These are phyloP conservation scores for Senna tora DNA, from an alignment of 306 rosid genomes.

Conservation along the genomic window DNA sequence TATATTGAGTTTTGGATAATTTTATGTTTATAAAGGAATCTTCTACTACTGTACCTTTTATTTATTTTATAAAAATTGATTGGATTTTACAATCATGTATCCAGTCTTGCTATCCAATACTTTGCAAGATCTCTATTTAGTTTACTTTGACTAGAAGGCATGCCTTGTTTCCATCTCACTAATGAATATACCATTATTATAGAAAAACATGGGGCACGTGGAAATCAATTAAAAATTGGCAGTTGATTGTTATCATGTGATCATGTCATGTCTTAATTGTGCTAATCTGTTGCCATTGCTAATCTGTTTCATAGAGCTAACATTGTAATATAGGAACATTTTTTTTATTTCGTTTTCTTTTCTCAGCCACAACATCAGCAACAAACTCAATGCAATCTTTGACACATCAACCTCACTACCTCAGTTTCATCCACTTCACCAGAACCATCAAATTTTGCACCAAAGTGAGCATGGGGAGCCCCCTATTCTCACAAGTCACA, in stretches of 20 bases:
- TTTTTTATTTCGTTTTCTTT: not conserved
- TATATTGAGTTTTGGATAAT: too few species aligned
- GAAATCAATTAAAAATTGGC: not conserved
- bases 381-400: conserved; percentile 67
- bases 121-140: too few species aligned
- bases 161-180: not conserved
- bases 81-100: too few species aligned
- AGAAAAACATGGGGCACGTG: not conserved
- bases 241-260: not conserved
- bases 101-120: too few species aligned
- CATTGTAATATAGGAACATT: not conserved
- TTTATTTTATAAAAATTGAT: too few species aligned
- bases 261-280: not conserved
- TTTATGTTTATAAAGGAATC: too few species aligned
- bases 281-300: too few species aligned
- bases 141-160: too few species aligned
- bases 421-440: conserved; percentile 82
- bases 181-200: not conserved
- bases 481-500: conserved; percentile 80
- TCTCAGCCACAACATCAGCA: conserved; percentile 72
- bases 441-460: conserved; percentile 73
- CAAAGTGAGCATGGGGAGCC: conserved; percentile 70
- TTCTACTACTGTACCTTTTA: too few species aligned
- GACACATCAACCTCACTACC: conserved; percentile 78
- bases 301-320: too few species aligned